Percentiles rank a stretch among this genome's conserved stretches.
Evolutionary conservation across 1,284 basidiomycete genomes (phyloP).

Genomic region (Cryptococcus sp.): DNA sequence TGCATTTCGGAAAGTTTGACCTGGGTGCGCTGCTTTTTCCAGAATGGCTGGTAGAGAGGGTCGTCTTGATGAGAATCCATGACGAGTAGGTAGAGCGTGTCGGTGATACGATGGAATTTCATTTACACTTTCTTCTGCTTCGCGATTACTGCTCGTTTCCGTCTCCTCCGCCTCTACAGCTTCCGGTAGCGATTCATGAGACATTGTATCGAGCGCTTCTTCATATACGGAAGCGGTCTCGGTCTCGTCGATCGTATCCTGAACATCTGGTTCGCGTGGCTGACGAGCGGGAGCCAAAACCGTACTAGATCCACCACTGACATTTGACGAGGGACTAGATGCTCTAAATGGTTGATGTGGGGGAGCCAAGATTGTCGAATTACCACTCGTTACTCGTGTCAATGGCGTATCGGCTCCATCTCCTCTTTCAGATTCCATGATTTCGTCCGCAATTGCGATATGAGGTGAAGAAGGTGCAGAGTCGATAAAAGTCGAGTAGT

Average conservation of each 20-base stretch:
- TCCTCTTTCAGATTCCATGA: neutral
- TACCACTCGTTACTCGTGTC: neutral
- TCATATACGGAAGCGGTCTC: neutral
- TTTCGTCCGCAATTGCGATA: neutral
- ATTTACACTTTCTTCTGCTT: neutral
- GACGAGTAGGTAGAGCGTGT: slow-evolving; percentile 1
- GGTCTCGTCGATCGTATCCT: neutral
- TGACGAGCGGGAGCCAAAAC: neutral
- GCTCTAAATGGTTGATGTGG: neutral
- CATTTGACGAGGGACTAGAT: neutral
- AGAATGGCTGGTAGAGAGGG: slow-evolving; percentile 47
- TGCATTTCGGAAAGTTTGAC: slow-evolving; percentile 32
- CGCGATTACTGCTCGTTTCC: neutral
- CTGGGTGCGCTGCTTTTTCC: slow-evolving; percentile 43
- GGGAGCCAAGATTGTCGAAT: slow-evolving; percentile 1
- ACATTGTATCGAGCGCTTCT: neutral
- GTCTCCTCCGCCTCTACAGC: neutral
- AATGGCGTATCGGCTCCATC: neutral
- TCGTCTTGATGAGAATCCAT: slow-evolving; percentile 30
- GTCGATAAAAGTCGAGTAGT: neutral
- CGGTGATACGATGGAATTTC: neutral
- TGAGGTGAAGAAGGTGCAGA: neutral
- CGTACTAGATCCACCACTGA: neutral
- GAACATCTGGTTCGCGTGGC: neutral
- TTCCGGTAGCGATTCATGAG: neutral